Evolutionary conservation across 331 rosid genomes (phyloP), one percentile per base, ranked within the genome.

Genomic region (Rosa hybrid): DNA sequence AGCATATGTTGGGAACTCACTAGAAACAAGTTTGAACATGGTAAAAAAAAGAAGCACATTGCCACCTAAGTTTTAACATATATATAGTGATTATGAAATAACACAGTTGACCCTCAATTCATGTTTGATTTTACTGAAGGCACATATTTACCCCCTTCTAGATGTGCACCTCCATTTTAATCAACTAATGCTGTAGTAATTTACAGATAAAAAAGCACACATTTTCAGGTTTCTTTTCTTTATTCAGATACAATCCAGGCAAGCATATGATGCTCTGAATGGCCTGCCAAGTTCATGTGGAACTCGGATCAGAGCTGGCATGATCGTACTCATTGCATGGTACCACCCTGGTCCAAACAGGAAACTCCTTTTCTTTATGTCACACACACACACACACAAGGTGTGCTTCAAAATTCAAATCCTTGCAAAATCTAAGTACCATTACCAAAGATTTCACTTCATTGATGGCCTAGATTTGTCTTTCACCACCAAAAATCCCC

Each of bases 391-490:
- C 69, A 17, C 65, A 39, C 23, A 23, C 12, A 62, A 39, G 21
- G 46, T 42, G 1, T 62, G 30, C 79, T 27, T 76, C 39, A 76
- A 69, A 57, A 25, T 27, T 27, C 30, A 27, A 27, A 27, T 70
- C 68, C 80, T 76, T 77, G 75, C 77, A 79, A 84, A 86, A 86
- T 87, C 84, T 14, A 23, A 83, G 75, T 72, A 85, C 18, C 69
- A 59, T 72, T 72, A 56, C 72, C 42, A 45, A 53, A 10, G 30
- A 39, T 18, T n/a, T 60, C 48, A 13, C 67, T 45, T 8, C 57
- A 64, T 50, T 76, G 6, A 6, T 23, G 14, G 18, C 70, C 41
- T 34, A 30, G 4, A 63, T 64, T 6, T 34, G 12, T 63, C 20
- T 63, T 2, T 23, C 25, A 7, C 62, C 25, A 7, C 46, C 46